Evolutionary conservation across 768 basidiomycete genomes (phyloP).

Genomic region (Russula ochroleuca): DNA sequence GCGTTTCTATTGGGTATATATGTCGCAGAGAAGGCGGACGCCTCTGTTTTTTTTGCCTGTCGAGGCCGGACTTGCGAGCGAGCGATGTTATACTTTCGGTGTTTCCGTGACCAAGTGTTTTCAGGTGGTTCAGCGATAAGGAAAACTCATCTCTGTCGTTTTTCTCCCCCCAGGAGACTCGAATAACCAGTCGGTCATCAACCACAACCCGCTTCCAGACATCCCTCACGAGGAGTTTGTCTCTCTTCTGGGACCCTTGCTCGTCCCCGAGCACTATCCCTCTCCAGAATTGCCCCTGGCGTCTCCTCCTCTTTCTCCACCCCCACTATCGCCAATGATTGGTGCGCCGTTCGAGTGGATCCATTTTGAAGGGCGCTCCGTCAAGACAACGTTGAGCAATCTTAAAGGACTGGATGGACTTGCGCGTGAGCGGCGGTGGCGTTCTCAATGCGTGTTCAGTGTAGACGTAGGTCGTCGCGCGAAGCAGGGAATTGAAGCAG

Average conservation of each 20-base stretch:
- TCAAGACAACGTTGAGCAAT: constrained; percentile 75
- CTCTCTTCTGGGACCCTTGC: constrained; percentile 68
- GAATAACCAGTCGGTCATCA: constrained; percentile 64
- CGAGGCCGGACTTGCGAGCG: background rate
- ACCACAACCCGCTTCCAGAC: constrained; percentile 85
- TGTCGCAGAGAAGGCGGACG: background rate
- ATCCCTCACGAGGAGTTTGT: constrained; percentile 86
- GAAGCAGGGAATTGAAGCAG: constrained; percentile 75
- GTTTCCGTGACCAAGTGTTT: background rate
- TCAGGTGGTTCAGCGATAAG: background rate
- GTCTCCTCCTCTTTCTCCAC: constrained; percentile 22
- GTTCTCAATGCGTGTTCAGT: constrained; percentile 76
- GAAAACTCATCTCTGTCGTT: background rate
- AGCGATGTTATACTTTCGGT: no score
- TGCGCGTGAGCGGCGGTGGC: constrained; percentile 79
- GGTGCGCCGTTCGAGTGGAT: constrained; percentile 79
- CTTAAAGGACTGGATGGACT: constrained; percentile 76
- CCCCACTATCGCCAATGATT: constrained; percentile 29
- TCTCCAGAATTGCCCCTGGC: constrained; percentile 34
- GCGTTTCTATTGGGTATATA: background rate
- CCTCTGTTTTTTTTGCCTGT: background rate
- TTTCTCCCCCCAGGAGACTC: constrained; percentile 43
- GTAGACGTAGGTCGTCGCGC: constrained; percentile 71
- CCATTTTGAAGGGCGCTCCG: constrained; percentile 77
- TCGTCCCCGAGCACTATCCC: constrained; percentile 76